phyloP scores from a whole-genome alignment of 2,329 filamentous ascomycete species.

The Stromatinia cepivora region DNA sequence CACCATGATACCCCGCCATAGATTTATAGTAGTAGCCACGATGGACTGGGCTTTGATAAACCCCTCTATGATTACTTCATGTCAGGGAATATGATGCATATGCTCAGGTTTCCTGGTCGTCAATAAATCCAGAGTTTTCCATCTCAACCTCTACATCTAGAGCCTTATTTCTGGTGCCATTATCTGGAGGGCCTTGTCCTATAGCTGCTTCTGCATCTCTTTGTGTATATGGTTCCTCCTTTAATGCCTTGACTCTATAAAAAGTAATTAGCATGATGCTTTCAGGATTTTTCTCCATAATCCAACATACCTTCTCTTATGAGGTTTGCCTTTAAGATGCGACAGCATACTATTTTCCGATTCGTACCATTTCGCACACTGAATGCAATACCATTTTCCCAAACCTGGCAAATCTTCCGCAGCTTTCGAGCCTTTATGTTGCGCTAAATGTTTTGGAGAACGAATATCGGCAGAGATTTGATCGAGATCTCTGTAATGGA shows the following conservation, averaged over 20 bases:
- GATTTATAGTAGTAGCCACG: constrained; percentile 10
- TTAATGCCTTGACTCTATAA: constrained; percentile 74
- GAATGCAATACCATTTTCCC: constrained; percentile 82
- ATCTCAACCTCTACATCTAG: constrained; percentile 45
- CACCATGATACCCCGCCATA: constrained; percentile 23
- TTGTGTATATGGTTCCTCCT: constrained; percentile 83
- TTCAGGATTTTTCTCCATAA: background rate
- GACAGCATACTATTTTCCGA: constrained; percentile 71
- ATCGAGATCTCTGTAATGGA: constrained; percentile 73
- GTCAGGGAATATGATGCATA: too few species aligned
- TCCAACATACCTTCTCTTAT: constrained; percentile 77
- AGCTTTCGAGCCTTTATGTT: constrained; percentile 76
- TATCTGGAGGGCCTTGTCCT: constrained; percentile 66
- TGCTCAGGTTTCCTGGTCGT: constrained; percentile 32
- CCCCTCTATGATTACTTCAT: constrained; percentile 1
- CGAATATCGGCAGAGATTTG: constrained; percentile 83
- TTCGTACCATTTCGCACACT: constrained; percentile 97
- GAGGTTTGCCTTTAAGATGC: constrained; percentile 85
- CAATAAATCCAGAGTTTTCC: constrained; percentile 38
- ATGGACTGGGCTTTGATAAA: constrained; percentile 5
- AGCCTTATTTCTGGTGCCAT: constrained; percentile 50
- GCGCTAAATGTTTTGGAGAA: constrained; percentile 75
- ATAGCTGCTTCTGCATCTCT: constrained; percentile 80
- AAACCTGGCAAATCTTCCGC: constrained; percentile 85
- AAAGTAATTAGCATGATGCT: constrained; percentile 7